A percentile compares a stretch with the other conserved stretches of the same genome.
Evolutionary conservation across 345 rosid species (phyloP).

Genomic region (Mangifera indica): DNA sequence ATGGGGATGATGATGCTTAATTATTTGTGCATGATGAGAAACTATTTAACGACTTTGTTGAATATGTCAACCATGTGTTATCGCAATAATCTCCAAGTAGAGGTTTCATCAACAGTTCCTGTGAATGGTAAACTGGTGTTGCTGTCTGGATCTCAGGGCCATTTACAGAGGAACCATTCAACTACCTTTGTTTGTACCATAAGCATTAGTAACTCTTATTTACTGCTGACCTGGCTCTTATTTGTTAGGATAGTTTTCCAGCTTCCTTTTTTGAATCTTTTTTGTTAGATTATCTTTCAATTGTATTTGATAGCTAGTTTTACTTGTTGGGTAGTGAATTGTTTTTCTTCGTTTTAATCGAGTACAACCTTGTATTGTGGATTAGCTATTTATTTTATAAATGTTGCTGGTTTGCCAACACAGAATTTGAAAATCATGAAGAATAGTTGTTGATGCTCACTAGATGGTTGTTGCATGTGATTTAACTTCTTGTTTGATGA

Average conservation of each 20-base stretch:
- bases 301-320: slow-evolving; percentile 23
- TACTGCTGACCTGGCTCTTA: slow-evolving; percentile 26
- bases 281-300: slow-evolving; percentile 16
- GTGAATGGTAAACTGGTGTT: slow-evolving; percentile 18
- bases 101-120: slow-evolving; percentile 17
- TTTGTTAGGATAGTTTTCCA: slow-evolving; percentile 16
- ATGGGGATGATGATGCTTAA: slow-evolving; percentile 45
- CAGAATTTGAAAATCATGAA: background rate
- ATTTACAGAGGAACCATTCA: slow-evolving; percentile 21
- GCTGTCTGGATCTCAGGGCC: slow-evolving; percentile 18
- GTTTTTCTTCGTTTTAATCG: slow-evolving; percentile 14
- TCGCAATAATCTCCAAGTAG: background rate
- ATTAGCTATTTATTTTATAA: background rate
- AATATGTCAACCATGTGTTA: slow-evolving; percentile 24
- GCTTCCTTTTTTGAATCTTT: background rate
- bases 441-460: no score
- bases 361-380: slow-evolving; percentile 8
- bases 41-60: slow-evolving; percentile 3
- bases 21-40: slow-evolving; percentile 5
- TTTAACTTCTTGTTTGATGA: no score
- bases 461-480: no score
- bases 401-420: background rate
- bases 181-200: slow-evolving; percentile 33
- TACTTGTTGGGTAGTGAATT: slow-evolving; percentile 21
- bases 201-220: slow-evolving; percentile 27